Conservation (phyloP, 2,329 filamentous ascomycete species). For the Aspergillus felis region DNA sequence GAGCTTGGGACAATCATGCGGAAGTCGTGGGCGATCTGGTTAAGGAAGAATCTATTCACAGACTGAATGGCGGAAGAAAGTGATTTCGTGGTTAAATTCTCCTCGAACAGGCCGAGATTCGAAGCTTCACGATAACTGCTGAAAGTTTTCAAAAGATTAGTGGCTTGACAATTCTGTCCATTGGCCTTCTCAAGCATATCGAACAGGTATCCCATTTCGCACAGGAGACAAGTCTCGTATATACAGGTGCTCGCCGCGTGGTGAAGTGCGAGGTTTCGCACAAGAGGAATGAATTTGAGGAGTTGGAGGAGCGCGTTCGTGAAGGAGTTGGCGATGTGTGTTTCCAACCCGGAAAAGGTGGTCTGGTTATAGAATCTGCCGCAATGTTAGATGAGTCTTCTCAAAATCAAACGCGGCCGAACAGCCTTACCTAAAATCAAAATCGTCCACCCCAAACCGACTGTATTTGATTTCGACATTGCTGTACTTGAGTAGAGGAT, state of each 20-base stretch:
- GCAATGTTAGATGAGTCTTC: conserved; percentile 1
- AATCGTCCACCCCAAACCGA: conserved; percentile 98
- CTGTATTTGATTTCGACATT: conserved; percentile 98
- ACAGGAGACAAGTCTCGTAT: conserved; percentile 78
- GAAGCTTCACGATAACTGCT: conserved; percentile 76
- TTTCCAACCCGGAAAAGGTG: conserved; percentile 84
- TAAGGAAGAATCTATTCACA: conserved; percentile 78
- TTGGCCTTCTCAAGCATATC: conserved; percentile 98
- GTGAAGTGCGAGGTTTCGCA: conserved; percentile 82
- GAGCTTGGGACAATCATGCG: conserved; percentile 61
- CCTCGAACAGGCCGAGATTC: conserved; percentile 77
- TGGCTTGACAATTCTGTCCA: conserved; percentile 91
- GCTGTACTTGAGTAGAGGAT: conserved; percentile 83
- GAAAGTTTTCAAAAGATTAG: conserved; percentile 87
- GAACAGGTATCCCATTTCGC: conserved; percentile 90
- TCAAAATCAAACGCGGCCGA: neutral
- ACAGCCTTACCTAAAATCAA: conserved; percentile 88
- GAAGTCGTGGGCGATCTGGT: conserved; percentile 75
- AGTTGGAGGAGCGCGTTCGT: conserved; percentile 89
- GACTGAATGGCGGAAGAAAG: conserved; percentile 80
- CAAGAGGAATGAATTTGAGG: conserved; percentile 81
- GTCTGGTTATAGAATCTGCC: conserved; percentile 90
- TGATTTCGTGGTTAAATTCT: conserved; percentile 68
- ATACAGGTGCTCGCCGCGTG: conserved; percentile 84
- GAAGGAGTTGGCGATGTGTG: conserved; percentile 94